phyloP scores from a whole-genome alignment of 768 basidiomycete genomes.

The Crucibulum laeve region DNA sequence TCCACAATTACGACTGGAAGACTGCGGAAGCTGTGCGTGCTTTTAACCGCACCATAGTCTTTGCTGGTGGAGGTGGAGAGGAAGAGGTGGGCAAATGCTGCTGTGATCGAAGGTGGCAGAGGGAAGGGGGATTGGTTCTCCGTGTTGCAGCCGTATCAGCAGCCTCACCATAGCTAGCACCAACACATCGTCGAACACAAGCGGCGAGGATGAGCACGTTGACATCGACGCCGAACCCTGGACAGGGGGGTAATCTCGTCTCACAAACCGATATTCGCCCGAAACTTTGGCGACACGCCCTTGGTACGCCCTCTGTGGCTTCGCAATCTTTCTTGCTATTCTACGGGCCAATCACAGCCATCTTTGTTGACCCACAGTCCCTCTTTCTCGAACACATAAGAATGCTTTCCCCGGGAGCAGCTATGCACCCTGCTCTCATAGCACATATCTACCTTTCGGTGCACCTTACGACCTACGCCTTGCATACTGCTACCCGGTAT shows the following conservation, averaged over 20 bases:
- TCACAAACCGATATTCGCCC: conserved; percentile 39
- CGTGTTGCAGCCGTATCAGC: conserved; percentile 4
- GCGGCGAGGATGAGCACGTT: conserved; percentile 41
- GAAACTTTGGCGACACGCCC: conserved; percentile 53
- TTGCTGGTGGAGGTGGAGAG: conserved; percentile 18
- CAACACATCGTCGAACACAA: conserved; percentile 10
- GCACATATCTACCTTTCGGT: conserved; percentile 39
- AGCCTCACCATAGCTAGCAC: conserved; percentile 12
- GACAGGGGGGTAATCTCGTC: conserved; percentile 43
- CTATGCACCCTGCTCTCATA: conserved; percentile 25
- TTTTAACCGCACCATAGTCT: too few relatives aligned
- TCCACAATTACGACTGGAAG: too few relatives aligned
- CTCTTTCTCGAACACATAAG: conserved; percentile 14
- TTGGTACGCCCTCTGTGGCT: too few relatives aligned
- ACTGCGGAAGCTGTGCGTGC: too few relatives aligned
- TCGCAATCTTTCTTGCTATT: conserved; percentile 7
- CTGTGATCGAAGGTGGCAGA: conserved; percentile 33
- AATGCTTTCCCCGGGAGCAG: conserved; percentile 17
- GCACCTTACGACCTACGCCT: conserved; percentile 53
- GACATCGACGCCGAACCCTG: conserved; percentile 47
- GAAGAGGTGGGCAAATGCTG: conserved; percentile 30
- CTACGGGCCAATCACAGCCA: conserved; percentile 3
- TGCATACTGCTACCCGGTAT: conserved; percentile 62
- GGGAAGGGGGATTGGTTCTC: conserved; percentile 18
- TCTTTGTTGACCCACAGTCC: conserved; percentile 5